These are phyloP conservation scores for Fraxinus platypoda DNA, from an alignment of 305 asterid genomes.

Conservation along the genomic window DNA sequence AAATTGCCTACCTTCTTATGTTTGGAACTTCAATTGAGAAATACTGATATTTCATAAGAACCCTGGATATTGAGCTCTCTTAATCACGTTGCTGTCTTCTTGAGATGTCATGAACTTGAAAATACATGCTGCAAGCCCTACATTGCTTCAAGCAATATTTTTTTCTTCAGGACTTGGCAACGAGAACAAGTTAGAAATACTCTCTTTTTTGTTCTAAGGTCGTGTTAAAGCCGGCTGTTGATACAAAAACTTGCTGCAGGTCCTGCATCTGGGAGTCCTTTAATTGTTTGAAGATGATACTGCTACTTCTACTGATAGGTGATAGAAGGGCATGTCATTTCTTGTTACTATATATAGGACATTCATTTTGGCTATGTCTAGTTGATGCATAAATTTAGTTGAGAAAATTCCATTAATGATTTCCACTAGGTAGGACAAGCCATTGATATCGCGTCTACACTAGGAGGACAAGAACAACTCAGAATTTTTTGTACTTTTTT, in stretches of 20 bases:
- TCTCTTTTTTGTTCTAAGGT: neutral
- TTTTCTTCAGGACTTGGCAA: slow-evolving; percentile 68
- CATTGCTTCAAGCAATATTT: slow-evolving; percentile 84
- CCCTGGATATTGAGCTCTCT: slow-evolving; percentile 41
- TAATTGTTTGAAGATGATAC: slow-evolving; percentile 27
- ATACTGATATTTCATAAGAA: slow-evolving; percentile 41
- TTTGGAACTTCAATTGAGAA: slow-evolving; percentile 68
- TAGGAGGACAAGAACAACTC: no score
- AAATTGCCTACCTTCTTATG: slow-evolving; percentile 70
- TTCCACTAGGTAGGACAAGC: no score
- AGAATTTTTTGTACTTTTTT: no score
- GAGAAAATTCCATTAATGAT: no score
- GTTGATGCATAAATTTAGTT: no score
- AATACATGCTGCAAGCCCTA: slow-evolving; percentile 68
- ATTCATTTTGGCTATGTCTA: no score
- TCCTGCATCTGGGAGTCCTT: slow-evolving; percentile 53
- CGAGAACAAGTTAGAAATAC: no score
- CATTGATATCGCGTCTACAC: no score
- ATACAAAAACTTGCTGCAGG: slow-evolving; percentile 51
- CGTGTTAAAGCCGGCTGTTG: neutral
- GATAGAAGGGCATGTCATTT: neutral
- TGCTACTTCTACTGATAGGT: neutral
- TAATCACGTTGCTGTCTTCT: slow-evolving; percentile 50
- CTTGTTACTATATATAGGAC: no score
- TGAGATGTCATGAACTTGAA: slow-evolving; percentile 56